Base-by-base conservation (phyloP, 768 basidiomycete genomes). In the Omphalotus guepiniiformis region DNA sequence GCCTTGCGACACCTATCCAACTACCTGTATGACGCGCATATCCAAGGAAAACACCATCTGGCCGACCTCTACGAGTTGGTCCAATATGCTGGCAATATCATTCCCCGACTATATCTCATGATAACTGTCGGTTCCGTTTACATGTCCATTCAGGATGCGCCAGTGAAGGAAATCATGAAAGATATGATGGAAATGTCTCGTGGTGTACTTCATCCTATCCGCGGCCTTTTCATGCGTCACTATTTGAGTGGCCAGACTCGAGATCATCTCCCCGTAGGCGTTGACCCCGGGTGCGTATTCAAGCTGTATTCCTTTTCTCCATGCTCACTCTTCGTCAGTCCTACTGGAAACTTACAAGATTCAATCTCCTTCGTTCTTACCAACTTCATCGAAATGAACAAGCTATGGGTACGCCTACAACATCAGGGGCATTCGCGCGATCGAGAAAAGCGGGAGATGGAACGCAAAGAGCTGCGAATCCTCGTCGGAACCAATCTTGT, bases 161-260 rank as follows among this genome's bases (percentile, higher is more conserved):
- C 95, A 3, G 85, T 98, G 47, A 96, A 93, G 74, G 95, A 99
- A 71, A 93, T 99, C 53, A 99, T 98, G 95, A 98, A 96, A 76
- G 96, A 99, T 67, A 97, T 98, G 95, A 88, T 99, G 88, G 96
- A 99, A 67, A 98, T 98, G 96, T 93, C 93, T 28, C 76, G 93
- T 16, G 96, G 96, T 51, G 93, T 99, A 4, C 76, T 98, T 53
- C 93, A 98, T 63, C 95, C 96, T n/a, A 92, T 93, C 41, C 78
- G 96, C 38, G 96, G 96, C 15, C 71, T 99, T 27, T 99, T 99
- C 69, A 73, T 99, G 28, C 78, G 95, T 22, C 95, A 99, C 63
- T 98, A 98, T 66, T 82, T 98, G 27, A 93, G 89, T 50, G 95
- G 96, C 12, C 94, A 98, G 71, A 98, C 96, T 13, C 78, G 93